These are phyloP conservation scores for Citrullus mucosospermus DNA, from an alignment of 306 rosid species.

Conservation along the genomic window DNA sequence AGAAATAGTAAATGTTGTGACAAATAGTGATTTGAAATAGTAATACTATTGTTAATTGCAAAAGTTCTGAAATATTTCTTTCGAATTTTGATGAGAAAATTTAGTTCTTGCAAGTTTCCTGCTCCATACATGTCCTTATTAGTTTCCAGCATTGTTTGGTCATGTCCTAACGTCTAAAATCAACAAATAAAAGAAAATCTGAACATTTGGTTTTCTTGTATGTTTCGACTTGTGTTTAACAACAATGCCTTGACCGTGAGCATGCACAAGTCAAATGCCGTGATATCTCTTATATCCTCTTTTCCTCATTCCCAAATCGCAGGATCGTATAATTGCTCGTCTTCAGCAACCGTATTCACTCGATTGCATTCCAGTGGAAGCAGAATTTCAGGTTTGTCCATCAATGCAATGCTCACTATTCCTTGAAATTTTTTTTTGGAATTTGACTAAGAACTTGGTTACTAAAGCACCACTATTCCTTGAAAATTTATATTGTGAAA, in stretches of 20 bases:
- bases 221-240: background rate
- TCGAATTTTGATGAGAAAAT: background rate
- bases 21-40: too few relatives aligned
- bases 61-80: background rate
- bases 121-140: background rate
- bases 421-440: background rate
- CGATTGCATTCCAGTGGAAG: slow-evolving; percentile 97
- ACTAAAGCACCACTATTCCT: background rate
- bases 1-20: too few relatives aligned
- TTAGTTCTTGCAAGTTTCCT: background rate
- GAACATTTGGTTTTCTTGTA: background rate
- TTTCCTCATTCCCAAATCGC: slow-evolving; percentile 12
- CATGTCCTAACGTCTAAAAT: background rate
- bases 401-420: background rate
- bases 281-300: background rate
- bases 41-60: background rate
- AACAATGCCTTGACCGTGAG: background rate
- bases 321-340: slow-evolving; percentile 96
- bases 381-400: slow-evolving; percentile 83
- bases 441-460: too few relatives aligned
- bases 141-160: background rate
- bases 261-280: background rate
- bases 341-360: slow-evolving; percentile 96
- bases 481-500: background rate
- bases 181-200: background rate